phyloP scores from a whole-genome alignment of 2,329 filamentous ascomycete species.

The Trichothecium roseum region DNA sequence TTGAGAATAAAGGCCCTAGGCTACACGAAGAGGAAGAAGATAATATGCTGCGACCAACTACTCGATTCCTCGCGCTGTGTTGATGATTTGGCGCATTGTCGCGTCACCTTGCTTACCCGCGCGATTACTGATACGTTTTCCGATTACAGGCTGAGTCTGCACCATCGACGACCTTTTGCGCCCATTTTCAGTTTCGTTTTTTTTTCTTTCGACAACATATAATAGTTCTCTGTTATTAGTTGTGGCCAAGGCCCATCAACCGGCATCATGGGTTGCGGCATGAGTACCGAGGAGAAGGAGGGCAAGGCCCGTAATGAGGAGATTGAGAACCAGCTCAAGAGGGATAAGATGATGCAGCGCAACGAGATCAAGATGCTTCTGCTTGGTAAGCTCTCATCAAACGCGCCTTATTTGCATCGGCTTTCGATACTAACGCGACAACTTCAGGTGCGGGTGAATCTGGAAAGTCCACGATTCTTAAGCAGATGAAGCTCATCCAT shows the following conservation, averaged over 20 bases:
- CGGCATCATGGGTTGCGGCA: constrained; percentile 94
- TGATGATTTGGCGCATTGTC: too few relatives aligned
- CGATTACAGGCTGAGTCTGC: too few relatives aligned
- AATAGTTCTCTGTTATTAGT: too few relatives aligned
- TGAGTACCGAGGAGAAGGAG: constrained; percentile 99
- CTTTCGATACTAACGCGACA: not conserved
- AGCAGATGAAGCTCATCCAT: constrained; percentile 99
- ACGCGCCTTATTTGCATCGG: not conserved
- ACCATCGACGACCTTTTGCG: too few relatives aligned
- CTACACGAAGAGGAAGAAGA: too few relatives aligned
- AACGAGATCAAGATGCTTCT: constrained; percentile 99
- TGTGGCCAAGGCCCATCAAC: constrained; percentile 9
- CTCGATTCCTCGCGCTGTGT: too few relatives aligned
- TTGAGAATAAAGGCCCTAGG: too few relatives aligned
- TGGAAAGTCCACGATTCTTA: constrained; percentile 90
- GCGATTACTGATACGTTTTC: too few relatives aligned
- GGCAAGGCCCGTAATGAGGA: constrained; percentile 99
- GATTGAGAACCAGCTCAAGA: constrained; percentile 98
- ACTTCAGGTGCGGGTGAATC: constrained; percentile 83
- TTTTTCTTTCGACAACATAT: too few relatives aligned
- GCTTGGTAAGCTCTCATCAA: constrained; percentile 54
- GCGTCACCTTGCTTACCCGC: too few relatives aligned
- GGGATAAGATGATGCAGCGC: constrained; percentile 96
- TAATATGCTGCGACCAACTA: too few relatives aligned
- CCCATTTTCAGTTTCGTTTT: too few relatives aligned